Percentiles rank a stretch among this genome's conserved stretches.
These are phyloP conservation scores for Helenozyma baotianmanensis DNA, from an alignment of 805 yeast species.

Conservation along the genomic window DNA sequence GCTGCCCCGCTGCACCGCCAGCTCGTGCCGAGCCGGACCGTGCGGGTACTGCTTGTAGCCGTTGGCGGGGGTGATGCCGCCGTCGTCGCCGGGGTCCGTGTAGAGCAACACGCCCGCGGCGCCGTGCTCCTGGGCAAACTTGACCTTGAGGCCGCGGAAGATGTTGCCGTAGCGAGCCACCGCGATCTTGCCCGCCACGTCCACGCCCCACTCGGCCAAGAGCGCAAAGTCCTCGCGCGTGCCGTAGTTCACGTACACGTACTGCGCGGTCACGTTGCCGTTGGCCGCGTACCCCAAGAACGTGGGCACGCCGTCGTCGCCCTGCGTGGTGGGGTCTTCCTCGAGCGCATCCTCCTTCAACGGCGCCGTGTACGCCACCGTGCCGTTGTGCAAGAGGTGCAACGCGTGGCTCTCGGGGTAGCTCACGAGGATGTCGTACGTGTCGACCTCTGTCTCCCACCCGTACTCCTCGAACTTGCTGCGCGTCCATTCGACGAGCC, in stretches of 20 bases:
- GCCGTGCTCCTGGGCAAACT: conserved; percentile 58
- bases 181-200: conserved; percentile 52
- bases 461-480: conserved; percentile 56
- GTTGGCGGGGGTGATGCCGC: conserved; percentile 47
- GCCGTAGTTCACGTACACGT: conserved; percentile 61
- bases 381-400: conserved; percentile 26
- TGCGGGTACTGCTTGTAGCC: conserved; percentile 57
- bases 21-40: conserved; percentile 63
- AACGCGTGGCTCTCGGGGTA: conserved; percentile 49
- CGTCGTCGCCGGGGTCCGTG: conserved; percentile 67
- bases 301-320: conserved; percentile 48
- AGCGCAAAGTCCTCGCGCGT: conserved; percentile 47
- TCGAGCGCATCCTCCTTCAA: conserved; percentile 45
- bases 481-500: conserved; percentile 53
- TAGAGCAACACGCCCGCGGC: conserved; percentile 61
- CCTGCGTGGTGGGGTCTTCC: conserved; percentile 36
- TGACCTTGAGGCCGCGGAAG: conserved; percentile 53
- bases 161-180: conserved; percentile 51
- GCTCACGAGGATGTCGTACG: conserved; percentile 54
- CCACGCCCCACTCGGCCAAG: conserved; percentile 37
- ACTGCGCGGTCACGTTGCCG: conserved; percentile 55
- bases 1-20: conserved; percentile 58
- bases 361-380: conserved; percentile 43
- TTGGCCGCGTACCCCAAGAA: conserved; percentile 63
- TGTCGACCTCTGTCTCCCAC: conserved; percentile 43